phyloP scores from a whole-genome alignment of 1,139 yeast species.

The Meyerozyma sp. region DNA sequence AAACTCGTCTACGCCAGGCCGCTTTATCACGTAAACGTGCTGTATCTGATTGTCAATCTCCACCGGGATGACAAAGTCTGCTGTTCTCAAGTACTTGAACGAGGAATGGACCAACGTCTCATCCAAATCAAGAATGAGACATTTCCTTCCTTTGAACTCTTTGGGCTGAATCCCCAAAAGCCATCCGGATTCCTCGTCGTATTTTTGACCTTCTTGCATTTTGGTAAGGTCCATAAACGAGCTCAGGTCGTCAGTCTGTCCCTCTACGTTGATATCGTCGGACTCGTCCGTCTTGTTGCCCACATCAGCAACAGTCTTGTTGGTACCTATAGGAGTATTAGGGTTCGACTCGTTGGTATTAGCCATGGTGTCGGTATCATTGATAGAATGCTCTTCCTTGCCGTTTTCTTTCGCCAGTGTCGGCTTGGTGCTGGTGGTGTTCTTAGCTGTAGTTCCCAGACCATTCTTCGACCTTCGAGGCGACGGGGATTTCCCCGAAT shows the following conservation, averaged over 20 bases:
- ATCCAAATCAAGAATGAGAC: slow-evolving; percentile 87
- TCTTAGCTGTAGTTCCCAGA: slow-evolving; percentile 2
- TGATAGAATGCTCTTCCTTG: slow-evolving; percentile 38
- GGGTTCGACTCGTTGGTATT: slow-evolving; percentile 31
- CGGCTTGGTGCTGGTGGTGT: slow-evolving; percentile 1
- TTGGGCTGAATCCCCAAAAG: slow-evolving; percentile 47
- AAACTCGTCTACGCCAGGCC: slow-evolving; percentile 98
- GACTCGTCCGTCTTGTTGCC: background rate
- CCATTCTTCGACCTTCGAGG: background rate
- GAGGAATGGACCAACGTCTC: slow-evolving; percentile 96
- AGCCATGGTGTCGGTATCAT: slow-evolving; percentile 42
- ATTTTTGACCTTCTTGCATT: slow-evolving; percentile 66
- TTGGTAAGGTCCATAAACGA: slow-evolving; percentile 48
- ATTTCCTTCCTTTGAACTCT: slow-evolving; percentile 55
- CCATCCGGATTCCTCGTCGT: slow-evolving; percentile 54
- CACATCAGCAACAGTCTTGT: slow-evolving; percentile 7
- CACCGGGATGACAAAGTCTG: slow-evolving; percentile 80
- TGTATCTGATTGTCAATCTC: slow-evolving; percentile 84
- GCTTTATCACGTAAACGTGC: slow-evolving; percentile 90
- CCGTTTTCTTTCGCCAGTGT: slow-evolving; percentile 4
- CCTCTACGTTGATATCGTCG: slow-evolving; percentile 4
- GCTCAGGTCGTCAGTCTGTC: slow-evolving; percentile 22
- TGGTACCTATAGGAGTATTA: slow-evolving; percentile 9
- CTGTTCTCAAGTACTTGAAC: slow-evolving; percentile 84
- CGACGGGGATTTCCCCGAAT: background rate